Conservation (phyloP, 768 basidiomycete genomes). For the Symmetrospora coprosmae region DNA sequence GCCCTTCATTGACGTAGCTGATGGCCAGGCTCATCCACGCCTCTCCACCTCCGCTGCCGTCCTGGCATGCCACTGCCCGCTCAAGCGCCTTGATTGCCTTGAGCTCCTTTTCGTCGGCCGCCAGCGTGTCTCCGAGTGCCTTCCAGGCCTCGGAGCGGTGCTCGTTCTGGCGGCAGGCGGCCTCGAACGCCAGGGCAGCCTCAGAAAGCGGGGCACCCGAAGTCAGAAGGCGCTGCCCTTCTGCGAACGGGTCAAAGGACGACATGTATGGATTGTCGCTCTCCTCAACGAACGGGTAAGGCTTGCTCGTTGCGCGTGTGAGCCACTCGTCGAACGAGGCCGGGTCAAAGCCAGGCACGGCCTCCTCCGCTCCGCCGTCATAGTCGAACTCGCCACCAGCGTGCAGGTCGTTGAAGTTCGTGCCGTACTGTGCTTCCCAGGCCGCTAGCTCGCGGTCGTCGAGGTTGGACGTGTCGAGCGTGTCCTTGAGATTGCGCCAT, state of each 20-base stretch:
- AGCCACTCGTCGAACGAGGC: conserved; percentile 32
- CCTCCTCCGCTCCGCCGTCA: conserved; percentile 27
- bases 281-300: conserved; percentile 25
- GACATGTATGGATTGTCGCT: conserved; percentile 34
- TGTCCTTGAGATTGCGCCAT: conserved; percentile 26
- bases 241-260: conserved; percentile 37
- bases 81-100: conserved; percentile 40
- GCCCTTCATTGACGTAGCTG: conserved; percentile 63
- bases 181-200: conserved; percentile 72
- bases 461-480: background rate
- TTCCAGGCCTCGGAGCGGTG: conserved; percentile 77
- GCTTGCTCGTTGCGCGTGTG: conserved; percentile 28
- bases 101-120: conserved; percentile 42
- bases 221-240: conserved; percentile 63
- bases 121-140: conserved; percentile 69
- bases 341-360: conserved; percentile 24
- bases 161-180: conserved; percentile 70
- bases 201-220: conserved; percentile 76
- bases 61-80: conserved; percentile 6
- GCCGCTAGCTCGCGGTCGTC: conserved; percentile 27
- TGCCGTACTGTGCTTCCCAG: conserved; percentile 35
- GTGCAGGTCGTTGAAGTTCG: conserved; percentile 32
- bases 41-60: conserved; percentile 3
- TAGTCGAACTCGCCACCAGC: conserved; percentile 21
- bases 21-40: conserved; percentile 19